Percentiles rank a stretch among this genome's conserved stretches.
These are phyloP conservation scores for Colletotrichum magnum DNA, from an alignment of 2,329 filamentous ascomycete species.

Conservation along the genomic window DNA sequence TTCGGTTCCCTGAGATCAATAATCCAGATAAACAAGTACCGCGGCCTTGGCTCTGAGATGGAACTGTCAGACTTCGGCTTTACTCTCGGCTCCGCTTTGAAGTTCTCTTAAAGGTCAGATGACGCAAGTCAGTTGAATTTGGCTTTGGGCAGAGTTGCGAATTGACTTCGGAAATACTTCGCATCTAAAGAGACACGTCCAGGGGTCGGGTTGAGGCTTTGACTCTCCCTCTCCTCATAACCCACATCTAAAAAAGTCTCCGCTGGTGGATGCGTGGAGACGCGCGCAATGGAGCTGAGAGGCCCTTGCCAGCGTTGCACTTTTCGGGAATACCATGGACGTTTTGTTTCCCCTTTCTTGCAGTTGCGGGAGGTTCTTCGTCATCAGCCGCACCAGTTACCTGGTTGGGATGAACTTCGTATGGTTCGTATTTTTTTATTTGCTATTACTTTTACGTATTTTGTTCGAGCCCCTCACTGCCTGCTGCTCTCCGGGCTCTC, in stretches of 20 bases:
- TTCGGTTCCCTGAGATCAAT: not conserved
- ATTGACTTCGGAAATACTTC: conserved; percentile 32
- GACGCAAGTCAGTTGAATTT: not conserved
- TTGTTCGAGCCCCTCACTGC: not conserved
- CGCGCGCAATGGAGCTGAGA: not conserved
- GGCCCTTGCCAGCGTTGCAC: not conserved
- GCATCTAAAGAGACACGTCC: conserved; percentile 1
- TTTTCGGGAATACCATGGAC: not conserved
- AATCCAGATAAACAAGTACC: not conserved
- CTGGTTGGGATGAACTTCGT: not conserved
- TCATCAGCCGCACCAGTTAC: too few relatives aligned
- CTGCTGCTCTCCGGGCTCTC: conserved; percentile 27
- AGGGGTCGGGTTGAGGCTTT: not conserved
- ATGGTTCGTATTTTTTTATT: not conserved
- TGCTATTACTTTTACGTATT: not conserved
- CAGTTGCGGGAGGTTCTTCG: too few relatives aligned
- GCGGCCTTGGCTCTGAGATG: too few relatives aligned
- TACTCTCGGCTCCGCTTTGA: too few relatives aligned
- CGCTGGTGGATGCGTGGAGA: conserved; percentile 35
- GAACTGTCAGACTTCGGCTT: too few relatives aligned
- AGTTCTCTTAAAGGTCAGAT: not conserved
- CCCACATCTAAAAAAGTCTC: conserved; percentile 21
- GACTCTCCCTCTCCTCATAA: conserved; percentile 15
- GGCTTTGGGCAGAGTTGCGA: not conserved
- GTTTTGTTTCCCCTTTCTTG: too few relatives aligned